Base-by-base conservation (phyloP, 306 rosid genomes). In the Styphnolobium japonicum region DNA sequence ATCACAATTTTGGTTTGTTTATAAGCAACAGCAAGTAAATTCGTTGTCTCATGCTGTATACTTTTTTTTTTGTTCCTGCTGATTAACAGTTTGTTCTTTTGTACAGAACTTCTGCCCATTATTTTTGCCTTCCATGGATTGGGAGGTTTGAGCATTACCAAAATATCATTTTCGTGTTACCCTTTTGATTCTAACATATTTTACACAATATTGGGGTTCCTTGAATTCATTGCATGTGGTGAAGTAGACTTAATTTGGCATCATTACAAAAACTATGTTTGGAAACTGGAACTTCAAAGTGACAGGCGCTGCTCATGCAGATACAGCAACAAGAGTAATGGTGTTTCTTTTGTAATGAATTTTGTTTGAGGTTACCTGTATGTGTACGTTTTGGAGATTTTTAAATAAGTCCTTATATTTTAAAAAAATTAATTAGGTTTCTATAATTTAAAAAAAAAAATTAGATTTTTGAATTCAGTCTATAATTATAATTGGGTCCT, bases 1-100 rank as follows among this genome's bases (percentile, higher is more conserved):
- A 65, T 79, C 86, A 82, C 86, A 86, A 57, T 86, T 86, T 86
- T 86, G 85, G 89, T 73, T 82, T 82, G 87, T 79, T 61, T 48
- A 56, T 82, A 73, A 61, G 61, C 83, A 72, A 58, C 74, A 49
- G 0, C 49, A 58, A 73, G 81, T 68, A 34, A 72, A 77, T 73
- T 70, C 64, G 40, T 46, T 67, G 56, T 52, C 22, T 61, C 67
- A 15, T 67, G 78, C 9, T 73, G 86, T 82, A 78, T 73, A 74
- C 69, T 36, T 53, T 22, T 53, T 16, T 39, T 36, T 69, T 29
- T 21, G n/a, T 45, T 12, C 65, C 39, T 16, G 60, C 1, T 61
- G 48, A 67, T 77, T 56, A 15, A 73, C 36, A 78, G 53, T 71
- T 73, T 82, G 85, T 66, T 83, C 86, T 25, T 25, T 75, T 86